Evolutionary conservation across 306 rosid genomes (phyloP).

Genomic region (Lagenaria siceraria): DNA sequence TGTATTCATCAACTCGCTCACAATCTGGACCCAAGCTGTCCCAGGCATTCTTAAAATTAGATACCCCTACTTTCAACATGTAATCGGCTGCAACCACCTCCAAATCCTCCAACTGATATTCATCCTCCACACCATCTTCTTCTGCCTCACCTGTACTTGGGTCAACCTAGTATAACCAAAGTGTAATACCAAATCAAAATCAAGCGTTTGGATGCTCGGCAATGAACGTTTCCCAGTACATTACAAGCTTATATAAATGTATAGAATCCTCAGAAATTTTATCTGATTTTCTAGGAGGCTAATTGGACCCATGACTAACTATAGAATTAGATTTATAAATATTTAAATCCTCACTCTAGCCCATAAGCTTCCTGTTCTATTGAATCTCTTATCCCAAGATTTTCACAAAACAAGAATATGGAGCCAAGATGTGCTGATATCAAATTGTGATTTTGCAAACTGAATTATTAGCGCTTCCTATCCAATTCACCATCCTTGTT

Average conservation of each 20-base stretch:
- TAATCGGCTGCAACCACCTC: conserved; percentile 96
- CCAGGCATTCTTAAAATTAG: conserved; percentile 91
- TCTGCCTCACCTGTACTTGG: conserved; percentile 84
- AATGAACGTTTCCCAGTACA: not conserved
- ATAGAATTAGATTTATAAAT: not conserved
- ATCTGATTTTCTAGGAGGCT: not conserved
- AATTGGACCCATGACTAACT: not conserved
- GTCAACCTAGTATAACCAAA: conserved; percentile 51
- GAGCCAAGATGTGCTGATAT: not conserved
- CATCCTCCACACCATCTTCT: conserved; percentile 96
- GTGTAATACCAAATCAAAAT: not conserved
- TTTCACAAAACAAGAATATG: not conserved
- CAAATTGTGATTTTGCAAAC: not conserved
- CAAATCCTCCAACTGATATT: conserved; percentile 93
- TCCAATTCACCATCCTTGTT: not conserved
- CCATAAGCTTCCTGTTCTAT: not conserved
- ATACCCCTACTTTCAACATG: conserved; percentile 74
- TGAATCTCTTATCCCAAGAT: not conserved
- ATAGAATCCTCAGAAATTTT: not conserved
- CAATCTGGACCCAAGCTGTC: conserved; percentile 62
- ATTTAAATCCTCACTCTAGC: not conserved
- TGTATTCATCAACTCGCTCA: conserved; percentile 88
- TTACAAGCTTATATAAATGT: not conserved
- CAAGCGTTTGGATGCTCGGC: not conserved
- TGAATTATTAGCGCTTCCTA: not conserved